A percentile compares a stretch with the other conserved stretches of the same genome.
phyloP scores from a whole-genome alignment of 2,329 filamentous ascomycete species.

The Plenodomus tracheiphilus region DNA sequence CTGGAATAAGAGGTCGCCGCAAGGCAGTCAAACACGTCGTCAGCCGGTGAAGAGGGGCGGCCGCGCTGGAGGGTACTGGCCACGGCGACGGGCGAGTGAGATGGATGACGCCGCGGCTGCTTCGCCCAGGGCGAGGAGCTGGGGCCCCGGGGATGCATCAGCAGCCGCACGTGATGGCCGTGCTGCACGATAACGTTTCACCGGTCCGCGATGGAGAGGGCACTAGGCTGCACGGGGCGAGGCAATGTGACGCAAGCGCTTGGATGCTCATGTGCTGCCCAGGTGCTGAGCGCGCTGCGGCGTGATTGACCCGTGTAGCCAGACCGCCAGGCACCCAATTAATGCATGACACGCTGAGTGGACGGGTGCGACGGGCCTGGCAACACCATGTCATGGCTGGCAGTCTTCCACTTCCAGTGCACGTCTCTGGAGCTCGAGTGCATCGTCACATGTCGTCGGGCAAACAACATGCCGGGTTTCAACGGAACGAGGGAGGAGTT shows the following conservation, averaged over 20 bases:
- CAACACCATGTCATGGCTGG: background rate
- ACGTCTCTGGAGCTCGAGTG: too few relatives aligned
- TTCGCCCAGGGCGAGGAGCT: background rate
- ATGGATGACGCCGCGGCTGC: background rate
- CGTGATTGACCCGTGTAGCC: background rate
- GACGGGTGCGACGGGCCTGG: background rate
- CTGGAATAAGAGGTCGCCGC: too few relatives aligned
- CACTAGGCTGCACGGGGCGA: background rate
- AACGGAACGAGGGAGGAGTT: background rate
- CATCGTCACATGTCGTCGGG: too few relatives aligned
- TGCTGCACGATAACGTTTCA: constrained; percentile 4
- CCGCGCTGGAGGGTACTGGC: too few relatives aligned
- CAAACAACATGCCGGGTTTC: too few relatives aligned
- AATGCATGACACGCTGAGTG: background rate
- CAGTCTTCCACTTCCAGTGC: too few relatives aligned
- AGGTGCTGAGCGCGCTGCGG: background rate
- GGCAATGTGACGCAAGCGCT: constrained; percentile 3
- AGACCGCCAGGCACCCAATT: background rate
- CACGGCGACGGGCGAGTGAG: background rate
- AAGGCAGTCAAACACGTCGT: background rate
- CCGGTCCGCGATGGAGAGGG: constrained; percentile 3
- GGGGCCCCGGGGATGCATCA: background rate
- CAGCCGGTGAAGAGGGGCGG: background rate
- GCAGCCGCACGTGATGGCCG: constrained; percentile 1
- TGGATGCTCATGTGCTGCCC: background rate